phyloP scores from a whole-genome alignment of 345 rosid species.

The Melastoma malabathricum region DNA sequence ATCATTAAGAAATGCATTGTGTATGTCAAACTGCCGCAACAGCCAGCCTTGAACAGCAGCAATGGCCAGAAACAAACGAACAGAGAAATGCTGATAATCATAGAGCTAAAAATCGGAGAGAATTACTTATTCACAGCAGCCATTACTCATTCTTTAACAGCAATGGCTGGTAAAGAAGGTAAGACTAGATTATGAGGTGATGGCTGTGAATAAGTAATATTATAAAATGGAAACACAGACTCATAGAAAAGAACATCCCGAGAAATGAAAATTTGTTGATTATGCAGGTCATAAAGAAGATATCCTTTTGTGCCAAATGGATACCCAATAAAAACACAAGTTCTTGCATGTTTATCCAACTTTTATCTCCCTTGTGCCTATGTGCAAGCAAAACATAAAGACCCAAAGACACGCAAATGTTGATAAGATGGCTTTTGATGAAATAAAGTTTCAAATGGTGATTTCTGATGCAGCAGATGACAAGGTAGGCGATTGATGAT shows the following conservation, averaged over 20 bases:
- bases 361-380: not conserved
- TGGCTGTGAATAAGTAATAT: not conserved
- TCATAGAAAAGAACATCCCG: too few relatives aligned
- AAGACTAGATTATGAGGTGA: too few relatives aligned
- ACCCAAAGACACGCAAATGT: not conserved
- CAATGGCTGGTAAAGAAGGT: too few relatives aligned
- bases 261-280: not conserved
- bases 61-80: not conserved
- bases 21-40: not conserved
- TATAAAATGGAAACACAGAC: not conserved
- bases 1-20: not conserved
- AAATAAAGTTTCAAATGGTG: not conserved
- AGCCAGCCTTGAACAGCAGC: not conserved
- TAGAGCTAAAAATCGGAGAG: not conserved
- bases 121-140: too few relatives aligned
- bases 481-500: not conserved
- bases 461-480: not conserved
- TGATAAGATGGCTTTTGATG: not conserved
- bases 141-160: too few relatives aligned
- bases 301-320: not conserved
- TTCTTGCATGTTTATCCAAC: not conserved
- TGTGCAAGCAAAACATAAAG: not conserved
- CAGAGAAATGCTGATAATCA: not conserved
- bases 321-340: not conserved
- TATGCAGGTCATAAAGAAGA: not conserved